phyloP scores from a whole-genome alignment of 108 stramenopile species.

The Nitzschia sp. region DNA sequence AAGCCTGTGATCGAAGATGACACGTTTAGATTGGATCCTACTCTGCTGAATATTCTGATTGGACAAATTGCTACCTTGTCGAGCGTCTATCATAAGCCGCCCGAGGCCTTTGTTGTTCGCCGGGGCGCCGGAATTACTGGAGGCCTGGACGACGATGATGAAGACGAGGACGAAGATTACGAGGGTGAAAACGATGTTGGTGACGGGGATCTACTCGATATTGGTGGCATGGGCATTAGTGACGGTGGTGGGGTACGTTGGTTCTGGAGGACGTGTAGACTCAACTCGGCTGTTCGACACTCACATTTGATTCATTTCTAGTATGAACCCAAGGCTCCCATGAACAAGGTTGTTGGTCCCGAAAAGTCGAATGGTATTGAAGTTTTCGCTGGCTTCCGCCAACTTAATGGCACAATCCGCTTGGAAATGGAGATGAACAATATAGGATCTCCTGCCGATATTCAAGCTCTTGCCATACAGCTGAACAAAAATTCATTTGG shows the following conservation, averaged over 20 bases:
- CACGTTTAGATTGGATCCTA: conserved; percentile 92
- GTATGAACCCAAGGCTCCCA: conserved; percentile 64
- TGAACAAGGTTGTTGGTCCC: conserved; percentile 70
- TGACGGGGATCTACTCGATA: conserved; percentile 81
- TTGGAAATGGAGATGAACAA: conserved; percentile 91
- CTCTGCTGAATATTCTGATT: conserved; percentile 89
- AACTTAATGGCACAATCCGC: conserved; percentile 59
- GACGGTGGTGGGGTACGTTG: conserved; percentile 33
- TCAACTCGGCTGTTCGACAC: neutral
- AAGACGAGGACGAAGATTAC: conserved; percentile 77
- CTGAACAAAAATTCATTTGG: conserved; percentile 98
- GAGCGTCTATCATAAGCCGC: conserved; percentile 98
- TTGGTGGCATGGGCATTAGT: conserved; percentile 75
- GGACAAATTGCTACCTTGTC: conserved; percentile 94
- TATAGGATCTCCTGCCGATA: conserved; percentile 58
- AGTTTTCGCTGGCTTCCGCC: conserved; percentile 80
- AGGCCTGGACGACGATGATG: conserved; percentile 67
- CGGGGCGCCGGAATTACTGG: conserved; percentile 61
- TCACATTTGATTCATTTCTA: conserved; percentile 1
- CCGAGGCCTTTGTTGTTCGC: conserved; percentile 96
- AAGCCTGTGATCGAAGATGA: conserved; percentile 99
- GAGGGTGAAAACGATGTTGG: conserved; percentile 49
- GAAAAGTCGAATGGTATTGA: conserved; percentile 90
- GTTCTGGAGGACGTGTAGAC: neutral
- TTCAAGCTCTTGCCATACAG: conserved; percentile 91